phyloP scores from a whole-genome alignment of 75 land plant species.

The Sequoia sempervirens region DNA sequence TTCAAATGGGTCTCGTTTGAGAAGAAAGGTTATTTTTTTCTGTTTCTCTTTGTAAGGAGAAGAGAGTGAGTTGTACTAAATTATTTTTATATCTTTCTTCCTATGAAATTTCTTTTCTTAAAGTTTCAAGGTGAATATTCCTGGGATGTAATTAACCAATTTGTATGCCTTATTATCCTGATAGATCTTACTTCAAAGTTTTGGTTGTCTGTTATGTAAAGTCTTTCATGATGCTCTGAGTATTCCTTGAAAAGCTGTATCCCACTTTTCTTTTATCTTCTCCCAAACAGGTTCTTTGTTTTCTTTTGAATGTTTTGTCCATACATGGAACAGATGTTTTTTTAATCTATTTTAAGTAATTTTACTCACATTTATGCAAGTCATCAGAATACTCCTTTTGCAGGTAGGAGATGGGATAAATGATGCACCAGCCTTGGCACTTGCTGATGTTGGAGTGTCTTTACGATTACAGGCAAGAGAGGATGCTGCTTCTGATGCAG shows the following conservation, averaged over 20 bases:
- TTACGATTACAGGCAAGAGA: constrained; percentile 72
- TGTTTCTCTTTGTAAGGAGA: not conserved
- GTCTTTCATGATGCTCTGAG: not conserved
- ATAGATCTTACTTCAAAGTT: not conserved
- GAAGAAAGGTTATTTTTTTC: not conserved
- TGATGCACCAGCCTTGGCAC: constrained; percentile 97
- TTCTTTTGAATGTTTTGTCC: not conserved
- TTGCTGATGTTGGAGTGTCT: constrained; percentile 96
- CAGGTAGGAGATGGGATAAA: constrained; percentile 98
- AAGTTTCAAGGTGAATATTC: not conserved
- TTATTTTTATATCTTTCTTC: not conserved
- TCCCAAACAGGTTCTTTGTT: not conserved
- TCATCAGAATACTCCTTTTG: too few relatives aligned
- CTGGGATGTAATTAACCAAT: not conserved
- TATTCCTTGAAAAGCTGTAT: too few relatives aligned
- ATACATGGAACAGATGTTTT: too few relatives aligned
- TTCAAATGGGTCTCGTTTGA: too few relatives aligned
- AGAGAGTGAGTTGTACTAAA: not conserved
- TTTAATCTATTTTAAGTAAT: too few relatives aligned
- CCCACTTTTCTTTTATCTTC: not conserved
- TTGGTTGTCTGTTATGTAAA: not conserved
- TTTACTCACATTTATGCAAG: too few relatives aligned
- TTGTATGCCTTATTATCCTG: not conserved
- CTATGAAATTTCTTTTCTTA: not conserved
- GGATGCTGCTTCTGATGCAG: constrained; percentile 95